These are phyloP conservation scores for Nakazawaea anatomiae DNA, from an alignment of 805 yeast species.

Conservation along the genomic window DNA sequence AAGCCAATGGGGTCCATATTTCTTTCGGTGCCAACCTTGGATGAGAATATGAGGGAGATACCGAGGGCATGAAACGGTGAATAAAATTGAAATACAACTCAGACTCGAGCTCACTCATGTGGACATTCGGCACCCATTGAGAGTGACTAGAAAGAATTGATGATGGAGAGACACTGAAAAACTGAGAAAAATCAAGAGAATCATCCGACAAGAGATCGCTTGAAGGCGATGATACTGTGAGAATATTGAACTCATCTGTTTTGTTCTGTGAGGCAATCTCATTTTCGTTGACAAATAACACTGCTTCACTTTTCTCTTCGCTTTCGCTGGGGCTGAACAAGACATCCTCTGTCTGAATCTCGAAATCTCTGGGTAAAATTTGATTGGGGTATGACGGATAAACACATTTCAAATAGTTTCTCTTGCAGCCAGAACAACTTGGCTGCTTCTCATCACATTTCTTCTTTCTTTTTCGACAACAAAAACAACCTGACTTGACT, in stretches of 20 bases:
- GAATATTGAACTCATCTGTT: not conserved
- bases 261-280: not conserved
- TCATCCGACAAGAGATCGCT: not conserved
- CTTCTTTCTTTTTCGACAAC: constrained; percentile 32
- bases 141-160: not conserved
- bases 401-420: constrained; percentile 27
- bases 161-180: not conserved
- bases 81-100: constrained; percentile 27
- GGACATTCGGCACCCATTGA: constrained; percentile 8
- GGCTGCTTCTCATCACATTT: constrained; percentile 31
- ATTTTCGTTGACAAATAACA: not conserved
- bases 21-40: constrained; percentile 32
- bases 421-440: constrained; percentile 27
- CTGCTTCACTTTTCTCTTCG: not conserved
- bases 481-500: constrained; percentile 30
- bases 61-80: constrained; percentile 32
- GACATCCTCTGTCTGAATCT: constrained; percentile 1
- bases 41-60: constrained; percentile 37
- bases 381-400: constrained; percentile 19
- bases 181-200: not conserved
- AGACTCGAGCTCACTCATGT: constrained; percentile 1
- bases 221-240: not conserved
- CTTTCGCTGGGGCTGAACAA: not conserved
- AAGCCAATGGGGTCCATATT: constrained; percentile 31
- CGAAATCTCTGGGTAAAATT: constrained; percentile 9